Conservation (phyloP, 257 asterid species). For the Nicotiana otophora region DNA sequence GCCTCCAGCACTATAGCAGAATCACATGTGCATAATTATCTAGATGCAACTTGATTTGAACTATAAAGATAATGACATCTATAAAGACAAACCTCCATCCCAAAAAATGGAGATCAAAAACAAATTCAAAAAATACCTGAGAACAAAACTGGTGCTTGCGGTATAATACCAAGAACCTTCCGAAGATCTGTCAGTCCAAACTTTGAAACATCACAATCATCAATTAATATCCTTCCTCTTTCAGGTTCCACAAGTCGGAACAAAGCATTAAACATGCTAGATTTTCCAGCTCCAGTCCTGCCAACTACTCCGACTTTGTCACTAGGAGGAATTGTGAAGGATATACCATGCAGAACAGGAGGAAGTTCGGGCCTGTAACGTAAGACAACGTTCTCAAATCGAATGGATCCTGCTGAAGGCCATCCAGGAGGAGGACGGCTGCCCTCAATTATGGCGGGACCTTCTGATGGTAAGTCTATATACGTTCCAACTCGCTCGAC, state of each 20-base stretch:
- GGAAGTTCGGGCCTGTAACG: constrained; percentile 97
- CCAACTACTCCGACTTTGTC: constrained; percentile 97
- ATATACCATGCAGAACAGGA: constrained; percentile 85
- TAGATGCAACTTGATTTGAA: not conserved
- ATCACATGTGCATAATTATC: not conserved
- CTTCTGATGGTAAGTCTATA: constrained; percentile 83
- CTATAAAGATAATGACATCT: not conserved
- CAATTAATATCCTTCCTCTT: constrained; percentile 72
- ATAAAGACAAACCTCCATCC: not conserved
- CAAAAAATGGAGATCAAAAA: not conserved
- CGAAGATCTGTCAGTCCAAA: constrained; percentile 86
- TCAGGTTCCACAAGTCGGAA: constrained; percentile 90
- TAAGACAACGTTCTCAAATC: constrained; percentile 69
- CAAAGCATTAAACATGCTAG: constrained; percentile 95
- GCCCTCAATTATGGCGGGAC: constrained; percentile 52
- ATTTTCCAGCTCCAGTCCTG: constrained; percentile 97
- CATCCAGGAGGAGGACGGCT: constrained; percentile 96
- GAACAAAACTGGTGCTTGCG: constrained; percentile 94
- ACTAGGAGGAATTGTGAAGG: constrained; percentile 72
- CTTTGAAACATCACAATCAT: constrained; percentile 67
- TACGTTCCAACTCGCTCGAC: constrained; percentile 93
- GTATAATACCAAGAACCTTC: constrained; percentile 91
- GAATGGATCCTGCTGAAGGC: constrained; percentile 85
- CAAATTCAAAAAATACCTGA: constrained; percentile 52
- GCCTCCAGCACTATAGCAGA: not conserved